A percentile compares a stretch with the other conserved stretches of the same genome.
phyloP scores from a whole-genome alignment of 2,329 filamentous ascomycete species.

The Neonectria hederae region DNA sequence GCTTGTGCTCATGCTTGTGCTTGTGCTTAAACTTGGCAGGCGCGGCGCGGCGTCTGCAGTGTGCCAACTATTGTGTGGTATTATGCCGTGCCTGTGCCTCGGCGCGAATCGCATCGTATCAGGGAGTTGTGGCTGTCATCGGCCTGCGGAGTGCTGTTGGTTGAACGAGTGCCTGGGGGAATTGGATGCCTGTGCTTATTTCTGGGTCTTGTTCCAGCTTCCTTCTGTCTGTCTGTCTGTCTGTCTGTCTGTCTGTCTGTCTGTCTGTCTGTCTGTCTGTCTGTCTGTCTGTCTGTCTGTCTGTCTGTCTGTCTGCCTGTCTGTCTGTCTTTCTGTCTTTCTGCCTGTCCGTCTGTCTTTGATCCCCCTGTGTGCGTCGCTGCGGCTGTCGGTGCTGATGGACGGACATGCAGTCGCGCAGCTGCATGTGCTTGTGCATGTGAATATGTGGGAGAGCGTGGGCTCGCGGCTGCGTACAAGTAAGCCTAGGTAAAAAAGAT shows the following conservation, averaged over 20 bases:
- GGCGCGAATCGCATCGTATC: background rate
- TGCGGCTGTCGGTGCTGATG: background rate
- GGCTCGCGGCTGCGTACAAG: constrained; percentile 11
- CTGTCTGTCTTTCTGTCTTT: background rate
- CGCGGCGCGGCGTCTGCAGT: background rate
- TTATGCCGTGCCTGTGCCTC: constrained; percentile 2
- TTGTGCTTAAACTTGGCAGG: background rate
- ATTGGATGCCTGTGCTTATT: too few relatives aligned
- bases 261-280: background rate
- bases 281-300: background rate
- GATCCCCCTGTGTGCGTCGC: background rate
- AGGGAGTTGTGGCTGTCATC: too few relatives aligned
- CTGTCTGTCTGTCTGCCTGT: background rate
- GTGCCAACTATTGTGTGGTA: too few relatives aligned
- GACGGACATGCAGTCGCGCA: constrained; percentile 8
- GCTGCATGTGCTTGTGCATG: constrained; percentile 26
- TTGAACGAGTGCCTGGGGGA: background rate
- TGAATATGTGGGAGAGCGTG: constrained; percentile 11
- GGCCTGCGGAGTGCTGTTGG: background rate
- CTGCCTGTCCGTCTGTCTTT: background rate
- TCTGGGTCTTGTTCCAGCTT: background rate
- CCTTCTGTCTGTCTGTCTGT: background rate
- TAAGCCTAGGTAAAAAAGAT: constrained; percentile 11
- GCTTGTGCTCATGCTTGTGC: too few relatives aligned
- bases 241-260: background rate